phyloP scores from a whole-genome alignment of 495 filamentous ascomycete species.

The Daldinia loculata region DNA sequence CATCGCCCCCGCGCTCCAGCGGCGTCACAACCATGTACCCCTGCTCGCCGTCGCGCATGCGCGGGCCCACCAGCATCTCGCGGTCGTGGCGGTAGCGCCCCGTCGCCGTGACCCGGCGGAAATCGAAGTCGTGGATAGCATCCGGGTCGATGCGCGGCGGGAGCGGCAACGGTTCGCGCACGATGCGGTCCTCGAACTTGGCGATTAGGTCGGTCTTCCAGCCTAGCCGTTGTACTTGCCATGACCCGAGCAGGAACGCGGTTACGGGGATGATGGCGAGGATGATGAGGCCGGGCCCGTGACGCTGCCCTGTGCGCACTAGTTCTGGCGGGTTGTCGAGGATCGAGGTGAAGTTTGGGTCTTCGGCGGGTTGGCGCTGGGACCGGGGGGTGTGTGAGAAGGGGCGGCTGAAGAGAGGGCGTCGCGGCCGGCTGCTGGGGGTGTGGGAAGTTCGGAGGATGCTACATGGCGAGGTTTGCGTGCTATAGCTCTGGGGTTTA shows the following conservation, averaged over 20 bases:
- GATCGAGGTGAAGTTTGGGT: slow-evolving; percentile 78
- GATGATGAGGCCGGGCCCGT: slow-evolving; percentile 84
- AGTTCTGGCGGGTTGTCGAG: slow-evolving; percentile 84
- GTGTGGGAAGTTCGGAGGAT: slow-evolving; percentile 10
- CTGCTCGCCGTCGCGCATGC: slow-evolving; percentile 86
- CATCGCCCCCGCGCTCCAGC: slow-evolving; percentile 68
- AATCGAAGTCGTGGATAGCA: slow-evolving; percentile 89
- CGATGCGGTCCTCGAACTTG: slow-evolving; percentile 86
- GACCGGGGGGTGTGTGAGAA: slow-evolving; percentile 44
- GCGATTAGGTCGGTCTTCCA: slow-evolving; percentile 95
- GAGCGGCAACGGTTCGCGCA: slow-evolving; percentile 85
- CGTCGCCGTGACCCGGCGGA: slow-evolving; percentile 80
- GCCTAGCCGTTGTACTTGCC: slow-evolving; percentile 92
- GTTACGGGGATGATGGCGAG: slow-evolving; percentile 89
- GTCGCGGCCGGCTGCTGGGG: not conserved
- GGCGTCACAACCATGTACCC: slow-evolving; percentile 93
- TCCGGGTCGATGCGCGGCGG: slow-evolving; percentile 81
- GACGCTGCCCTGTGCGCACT: slow-evolving; percentile 73
- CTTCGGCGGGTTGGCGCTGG: slow-evolving; percentile 63
- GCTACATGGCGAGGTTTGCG: slow-evolving; percentile 20
- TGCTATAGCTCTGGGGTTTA: slow-evolving; percentile 16
- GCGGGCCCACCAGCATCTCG: slow-evolving; percentile 95
- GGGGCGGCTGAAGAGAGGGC: slow-evolving; percentile 35
- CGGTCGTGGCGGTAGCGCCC: slow-evolving; percentile 83
- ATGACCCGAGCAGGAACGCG: slow-evolving; percentile 87